phyloP scores from a whole-genome alignment of 768 basidiomycete species.

The Coprinopsis marcescibilis region DNA sequence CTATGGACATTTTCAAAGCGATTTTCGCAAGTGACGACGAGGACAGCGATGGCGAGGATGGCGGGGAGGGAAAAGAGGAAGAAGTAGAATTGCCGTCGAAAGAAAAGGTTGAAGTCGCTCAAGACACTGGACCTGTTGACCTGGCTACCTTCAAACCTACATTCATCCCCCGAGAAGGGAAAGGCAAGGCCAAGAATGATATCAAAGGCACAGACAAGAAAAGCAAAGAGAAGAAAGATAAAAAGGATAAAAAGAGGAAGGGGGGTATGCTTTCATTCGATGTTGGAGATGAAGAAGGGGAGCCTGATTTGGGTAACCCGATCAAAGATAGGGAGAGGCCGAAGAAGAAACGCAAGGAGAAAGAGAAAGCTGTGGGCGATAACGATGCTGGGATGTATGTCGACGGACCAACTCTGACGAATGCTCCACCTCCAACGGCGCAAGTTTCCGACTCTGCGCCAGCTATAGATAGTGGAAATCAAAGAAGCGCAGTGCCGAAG shows the following conservation, averaged over 20 bases:
- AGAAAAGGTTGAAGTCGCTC: background rate
- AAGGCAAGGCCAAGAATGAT: slow-evolving; percentile 24
- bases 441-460: background rate
- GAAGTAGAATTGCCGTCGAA: slow-evolving; percentile 16
- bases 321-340: slow-evolving; percentile 33
- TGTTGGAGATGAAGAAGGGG: slow-evolving; percentile 58
- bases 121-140: slow-evolving; percentile 36
- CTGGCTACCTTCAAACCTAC: slow-evolving; percentile 80
- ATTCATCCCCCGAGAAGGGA: slow-evolving; percentile 66
- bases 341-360: slow-evolving; percentile 38
- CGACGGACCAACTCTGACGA: slow-evolving; percentile 43
- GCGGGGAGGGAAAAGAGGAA: slow-evolving; percentile 24
- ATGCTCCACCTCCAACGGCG: slow-evolving; percentile 31
- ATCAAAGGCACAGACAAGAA: slow-evolving; percentile 33
- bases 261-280: slow-evolving; percentile 69
- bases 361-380: slow-evolving; percentile 28
- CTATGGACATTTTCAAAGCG: slow-evolving; percentile 93
- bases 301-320: slow-evolving; percentile 19
- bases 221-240: slow-evolving; percentile 44
- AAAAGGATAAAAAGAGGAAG: slow-evolving; percentile 41
- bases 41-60: slow-evolving; percentile 72
- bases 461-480: background rate
- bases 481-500: slow-evolving; percentile 17
- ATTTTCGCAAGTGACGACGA: slow-evolving; percentile 97
- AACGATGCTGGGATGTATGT: slow-evolving; percentile 64